phyloP scores from a whole-genome alignment of 2,329 filamentous ascomycete species.

The Colletotrichum sublineola region DNA sequence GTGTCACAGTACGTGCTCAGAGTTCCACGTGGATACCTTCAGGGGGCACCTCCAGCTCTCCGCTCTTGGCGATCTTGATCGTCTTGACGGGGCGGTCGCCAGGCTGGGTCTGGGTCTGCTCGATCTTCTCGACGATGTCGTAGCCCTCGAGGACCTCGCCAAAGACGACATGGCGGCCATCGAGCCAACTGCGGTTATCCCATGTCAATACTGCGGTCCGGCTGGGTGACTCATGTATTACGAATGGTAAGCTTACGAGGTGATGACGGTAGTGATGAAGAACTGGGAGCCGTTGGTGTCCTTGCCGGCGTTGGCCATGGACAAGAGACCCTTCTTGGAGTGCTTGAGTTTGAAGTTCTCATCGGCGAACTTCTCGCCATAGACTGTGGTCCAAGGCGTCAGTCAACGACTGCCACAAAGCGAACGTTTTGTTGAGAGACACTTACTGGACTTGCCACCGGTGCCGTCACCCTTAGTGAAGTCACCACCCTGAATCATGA shows the following conservation, averaged over 20 bases:
- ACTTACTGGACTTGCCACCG: conserved; percentile 85
- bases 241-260: conserved; percentile 67
- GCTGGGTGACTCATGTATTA: not conserved
- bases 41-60: conserved; percentile 84
- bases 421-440: not conserved
- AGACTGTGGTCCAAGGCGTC: conserved; percentile 65
- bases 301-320: conserved; percentile 87
- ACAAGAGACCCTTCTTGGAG: conserved; percentile 84
- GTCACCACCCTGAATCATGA: conserved; percentile 94
- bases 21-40: conserved; percentile 96
- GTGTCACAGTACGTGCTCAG: conserved; percentile 63
- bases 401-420: not conserved
- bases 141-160: conserved; percentile 90
- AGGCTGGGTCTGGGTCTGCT: conserved; percentile 74
- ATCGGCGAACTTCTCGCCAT: conserved; percentile 85
- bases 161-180: conserved; percentile 88
- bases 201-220: conserved; percentile 27
- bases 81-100: conserved; percentile 77
- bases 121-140: conserved; percentile 83
- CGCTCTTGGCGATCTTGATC: conserved; percentile 86
- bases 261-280: conserved; percentile 89
- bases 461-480: conserved; percentile 87
- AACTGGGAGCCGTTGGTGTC: conserved; percentile 93
- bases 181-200: conserved; percentile 73
- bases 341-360: conserved; percentile 98